Evolutionary conservation across 441 rosid species (phyloP).

Genomic region (Erodium trifolium): DNA sequence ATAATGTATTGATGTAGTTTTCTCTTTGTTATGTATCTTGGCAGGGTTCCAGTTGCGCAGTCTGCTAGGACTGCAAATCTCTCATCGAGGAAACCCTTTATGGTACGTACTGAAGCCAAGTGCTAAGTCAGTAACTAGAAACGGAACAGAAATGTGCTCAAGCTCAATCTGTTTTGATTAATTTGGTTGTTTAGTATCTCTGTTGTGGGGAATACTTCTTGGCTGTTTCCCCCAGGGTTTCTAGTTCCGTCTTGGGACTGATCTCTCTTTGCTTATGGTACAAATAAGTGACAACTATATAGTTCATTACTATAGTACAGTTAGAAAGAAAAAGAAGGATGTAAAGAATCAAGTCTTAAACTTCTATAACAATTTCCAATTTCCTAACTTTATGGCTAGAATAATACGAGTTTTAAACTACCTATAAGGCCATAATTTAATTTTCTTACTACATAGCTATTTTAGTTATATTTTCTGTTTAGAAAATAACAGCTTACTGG

Average conservation of each 20-base stretch:
- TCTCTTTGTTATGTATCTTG: constrained; percentile 20
- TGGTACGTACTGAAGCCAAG: constrained; percentile 25
- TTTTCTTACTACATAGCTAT: background rate
- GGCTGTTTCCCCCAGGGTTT: too few species aligned
- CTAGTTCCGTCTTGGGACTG: too few species aligned
- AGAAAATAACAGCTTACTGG: background rate
- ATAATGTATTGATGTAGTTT: background rate
- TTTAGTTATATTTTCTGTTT: constrained; percentile 7
- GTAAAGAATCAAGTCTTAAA: background rate
- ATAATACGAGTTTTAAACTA: background rate
- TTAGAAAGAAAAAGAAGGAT: background rate
- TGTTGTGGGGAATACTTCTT: too few species aligned
- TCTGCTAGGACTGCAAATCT: constrained; percentile 30
- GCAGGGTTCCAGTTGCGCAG: constrained; percentile 39
- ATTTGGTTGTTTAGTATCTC: too few species aligned
- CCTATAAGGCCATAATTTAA: background rate
- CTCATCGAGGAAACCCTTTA: constrained; percentile 33
- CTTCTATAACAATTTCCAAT: background rate
- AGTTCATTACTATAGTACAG: background rate
- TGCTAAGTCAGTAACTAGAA: background rate
- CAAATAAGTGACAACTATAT: too few species aligned
- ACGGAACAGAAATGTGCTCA: background rate
- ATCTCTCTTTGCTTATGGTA: too few species aligned
- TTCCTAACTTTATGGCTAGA: background rate
- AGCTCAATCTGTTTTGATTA: too few species aligned